Conservation (phyloP, 352 stramenopile species). For the Phytophthora boehmeriae region DNA sequence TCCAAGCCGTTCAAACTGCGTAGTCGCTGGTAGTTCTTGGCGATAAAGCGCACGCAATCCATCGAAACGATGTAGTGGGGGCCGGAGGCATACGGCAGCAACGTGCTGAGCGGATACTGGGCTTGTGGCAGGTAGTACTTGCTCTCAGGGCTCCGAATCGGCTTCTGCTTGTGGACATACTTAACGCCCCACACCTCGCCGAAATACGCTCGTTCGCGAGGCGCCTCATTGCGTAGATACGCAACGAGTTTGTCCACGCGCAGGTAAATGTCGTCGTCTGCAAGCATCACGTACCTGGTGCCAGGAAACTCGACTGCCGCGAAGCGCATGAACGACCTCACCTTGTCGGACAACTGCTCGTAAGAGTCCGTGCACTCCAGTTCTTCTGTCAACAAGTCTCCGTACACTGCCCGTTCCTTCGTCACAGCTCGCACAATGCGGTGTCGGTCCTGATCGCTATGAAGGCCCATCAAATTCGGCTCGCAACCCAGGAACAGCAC, state of each 20-base stretch:
- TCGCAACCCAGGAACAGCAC: conserved; percentile 43
- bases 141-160: conserved; percentile 32
- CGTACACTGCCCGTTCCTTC: conserved; percentile 39
- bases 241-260: conserved; percentile 29
- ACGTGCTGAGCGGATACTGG: conserved; percentile 35
- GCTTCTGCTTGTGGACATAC: conserved; percentile 22
- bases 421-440: conserved; percentile 21
- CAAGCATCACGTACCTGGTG: conserved; percentile 55
- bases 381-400: conserved; percentile 56
- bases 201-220: conserved; percentile 12
- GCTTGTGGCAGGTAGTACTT: conserved; percentile 40
- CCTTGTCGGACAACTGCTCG: conserved; percentile 51
- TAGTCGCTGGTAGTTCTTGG: conserved; percentile 39
- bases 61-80: conserved; percentile 62
- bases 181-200: conserved; percentile 26
- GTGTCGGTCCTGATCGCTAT: conserved; percentile 7
- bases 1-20: conserved; percentile 51
- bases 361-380: conserved; percentile 63
- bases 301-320: conserved; percentile 21
- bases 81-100: conserved; percentile 49
- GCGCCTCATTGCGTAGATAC: conserved; percentile 7
- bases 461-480: conserved; percentile 12
- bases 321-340: conserved; percentile 61
- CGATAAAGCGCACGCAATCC: conserved; percentile 49
- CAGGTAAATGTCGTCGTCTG: conserved; percentile 65